These are phyloP conservation scores for Yamagishiella unicocca DNA, from an alignment of 139 green algal genomes.

Conservation along the genomic window DNA sequence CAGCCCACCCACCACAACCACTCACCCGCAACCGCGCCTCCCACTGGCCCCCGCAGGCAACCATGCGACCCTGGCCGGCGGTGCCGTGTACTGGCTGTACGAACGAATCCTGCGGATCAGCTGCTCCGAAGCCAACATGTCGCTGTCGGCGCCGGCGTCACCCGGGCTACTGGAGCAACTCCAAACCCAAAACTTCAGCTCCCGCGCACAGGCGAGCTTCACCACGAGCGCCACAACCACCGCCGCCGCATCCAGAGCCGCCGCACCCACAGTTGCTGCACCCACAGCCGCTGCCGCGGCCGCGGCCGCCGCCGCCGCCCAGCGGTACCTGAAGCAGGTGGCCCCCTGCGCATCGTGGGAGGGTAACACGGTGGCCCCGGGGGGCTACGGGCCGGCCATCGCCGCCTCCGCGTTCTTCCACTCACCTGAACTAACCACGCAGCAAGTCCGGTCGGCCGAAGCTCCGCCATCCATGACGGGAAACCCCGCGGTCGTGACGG, in stretches of 20 bases:
- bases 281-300: not conserved
- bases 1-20: too few relatives aligned
- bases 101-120: not conserved
- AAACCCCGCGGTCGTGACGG: too few relatives aligned
- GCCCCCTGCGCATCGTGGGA: not conserved
- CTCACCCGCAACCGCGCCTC: not conserved
- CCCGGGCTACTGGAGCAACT: not conserved
- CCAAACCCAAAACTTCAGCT: not conserved
- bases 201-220: not conserved
- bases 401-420: conserved; percentile 24
- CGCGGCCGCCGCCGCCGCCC: not conserved
- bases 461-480: too few relatives aligned
- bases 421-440: not conserved
- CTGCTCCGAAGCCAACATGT: not conserved
- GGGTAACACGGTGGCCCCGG: not conserved
- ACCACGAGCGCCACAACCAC: not conserved
- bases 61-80: not conserved
- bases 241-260: not conserved
- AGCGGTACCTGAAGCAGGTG: not conserved
- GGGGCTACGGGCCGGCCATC: conserved; percentile 18
- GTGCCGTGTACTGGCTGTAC: conserved; percentile 15
- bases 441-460: not conserved
- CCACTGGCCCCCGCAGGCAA: not conserved
- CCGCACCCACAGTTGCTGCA: not conserved
- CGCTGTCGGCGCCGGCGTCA: not conserved